Conservation (phyloP, 176 grass and related monocot genomes). For the Elaeis guineensis region DNA sequence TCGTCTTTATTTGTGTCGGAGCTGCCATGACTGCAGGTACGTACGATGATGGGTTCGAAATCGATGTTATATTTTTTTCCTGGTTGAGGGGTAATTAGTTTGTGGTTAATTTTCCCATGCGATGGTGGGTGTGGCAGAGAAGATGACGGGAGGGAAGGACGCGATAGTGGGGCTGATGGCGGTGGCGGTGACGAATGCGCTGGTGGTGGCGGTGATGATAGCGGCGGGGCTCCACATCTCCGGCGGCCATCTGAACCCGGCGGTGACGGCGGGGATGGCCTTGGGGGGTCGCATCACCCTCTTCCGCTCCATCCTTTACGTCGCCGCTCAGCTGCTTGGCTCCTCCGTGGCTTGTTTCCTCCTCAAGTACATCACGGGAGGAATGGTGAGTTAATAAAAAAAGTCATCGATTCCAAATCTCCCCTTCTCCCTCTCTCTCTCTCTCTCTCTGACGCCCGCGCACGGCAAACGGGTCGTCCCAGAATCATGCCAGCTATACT, state of each 20-base stretch:
- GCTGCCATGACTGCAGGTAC: constrained; percentile 61
- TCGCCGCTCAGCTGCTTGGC: constrained; percentile 44
- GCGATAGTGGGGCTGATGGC: constrained; percentile 59
- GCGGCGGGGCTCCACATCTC: constrained; percentile 83
- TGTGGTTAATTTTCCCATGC: no score
- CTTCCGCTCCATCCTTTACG: constrained; percentile 59
- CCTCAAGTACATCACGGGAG: constrained; percentile 46
- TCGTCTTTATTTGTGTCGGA: constrained; percentile 75
- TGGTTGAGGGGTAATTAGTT: no score
- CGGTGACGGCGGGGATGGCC: constrained; percentile 64
- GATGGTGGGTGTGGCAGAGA: constrained; percentile 16
- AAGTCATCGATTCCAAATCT: no score
- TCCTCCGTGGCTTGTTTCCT: constrained; percentile 58
- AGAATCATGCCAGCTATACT: no score
- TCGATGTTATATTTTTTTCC: no score
- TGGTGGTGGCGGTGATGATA: constrained; percentile 64
- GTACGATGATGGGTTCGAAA: neutral
- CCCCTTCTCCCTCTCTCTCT: no score
- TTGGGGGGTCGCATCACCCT: constrained; percentile 57
- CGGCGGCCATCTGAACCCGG: constrained; percentile 77
- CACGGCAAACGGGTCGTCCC: no score
- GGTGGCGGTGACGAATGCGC: constrained; percentile 52
- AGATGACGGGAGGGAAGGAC: constrained; percentile 45
- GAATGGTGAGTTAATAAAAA: constrained; percentile 8
- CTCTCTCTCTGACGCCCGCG: no score